Base-by-base conservation (phyloP, 148 eudicot genomes). In the Camellia granthamiana region DNA sequence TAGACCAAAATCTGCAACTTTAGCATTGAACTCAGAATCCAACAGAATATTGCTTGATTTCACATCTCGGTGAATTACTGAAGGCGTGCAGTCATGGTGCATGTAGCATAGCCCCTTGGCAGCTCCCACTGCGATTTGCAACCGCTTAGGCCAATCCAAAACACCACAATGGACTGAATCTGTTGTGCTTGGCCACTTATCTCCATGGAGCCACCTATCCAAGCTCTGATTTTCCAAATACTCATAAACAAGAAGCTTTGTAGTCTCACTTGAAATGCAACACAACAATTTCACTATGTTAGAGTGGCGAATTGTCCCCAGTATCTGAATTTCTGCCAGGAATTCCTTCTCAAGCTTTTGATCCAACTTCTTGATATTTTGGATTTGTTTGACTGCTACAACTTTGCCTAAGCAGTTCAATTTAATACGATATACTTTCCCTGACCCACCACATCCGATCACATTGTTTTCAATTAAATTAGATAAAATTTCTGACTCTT, bases 1-100 rank as follows among this genome's bases (percentile, higher is more conserved):
- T 23, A 84, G 81, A 2, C 89, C 89, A 63, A 86, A 86, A 81
- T 86, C 89, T 43, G 89, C 86, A 58, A 86, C 81, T 64, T 81
- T 86, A 0, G 86, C 88, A 68, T 86, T 86, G 81, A 86, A 83
- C 58, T 81, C 79, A 7, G 82, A 58, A 65, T 83, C 88, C 5
- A 86, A 43, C 38, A 86, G 64, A 8, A 86, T 80, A 38, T 86
- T 86, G 76, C 84, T 81, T 2, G 84, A 86, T 61, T 86, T 86
- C 54, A 86, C 68, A 54, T 86, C 88, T 0, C 86, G 78, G 61
- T 86, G 89, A 66, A 86, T 69, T 5, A 84, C 82, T 1, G 89
- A 67, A 4, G 89, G 86, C 6, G 79, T 79, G 58, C 81, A 76
- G 15, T 86, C 83, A 19, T 86, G 83, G 70, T 86, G 89, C 86